Conservation (phyloP, 2,329 filamentous ascomycete genomes). For the Exophiala spinifera region DNA sequence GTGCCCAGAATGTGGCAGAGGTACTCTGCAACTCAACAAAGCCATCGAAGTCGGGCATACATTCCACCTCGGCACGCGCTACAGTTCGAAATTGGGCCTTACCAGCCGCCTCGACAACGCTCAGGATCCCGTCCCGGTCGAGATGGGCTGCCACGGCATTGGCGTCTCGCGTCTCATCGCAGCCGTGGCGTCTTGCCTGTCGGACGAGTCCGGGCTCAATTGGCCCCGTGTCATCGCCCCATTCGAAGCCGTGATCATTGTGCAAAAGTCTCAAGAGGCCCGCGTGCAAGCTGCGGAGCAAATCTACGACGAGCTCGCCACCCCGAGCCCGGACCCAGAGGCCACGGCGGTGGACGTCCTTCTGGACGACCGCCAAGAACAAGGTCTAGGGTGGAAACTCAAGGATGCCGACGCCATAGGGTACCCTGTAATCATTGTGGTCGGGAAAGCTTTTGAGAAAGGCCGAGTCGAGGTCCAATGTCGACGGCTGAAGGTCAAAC, state of each 20-base stretch:
- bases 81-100: conserved; percentile 71
- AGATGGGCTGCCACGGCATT: conserved; percentile 97
- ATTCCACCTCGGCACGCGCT: conserved; percentile 87
- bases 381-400: conserved; percentile 77
- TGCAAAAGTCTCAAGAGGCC: conserved; percentile 44
- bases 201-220: conserved; percentile 71
- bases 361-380: conserved; percentile 67
- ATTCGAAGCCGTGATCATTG: conserved; percentile 70
- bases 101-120: conserved; percentile 38
- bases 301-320: conserved; percentile 62
- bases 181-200: conserved; percentile 73
- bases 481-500: conserved; percentile 61
- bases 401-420: conserved; percentile 86
- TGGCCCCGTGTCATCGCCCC: conserved; percentile 88
- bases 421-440: conserved; percentile 76
- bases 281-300: conserved; percentile 46
- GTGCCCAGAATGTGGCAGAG: conserved; percentile 68
- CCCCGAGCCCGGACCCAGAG: conserved; percentile 2
- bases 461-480: conserved; percentile 73
- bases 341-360: conserved; percentile 53
- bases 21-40: conserved; percentile 62
- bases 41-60: conserved; percentile 93
- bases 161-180: conserved; percentile 88
- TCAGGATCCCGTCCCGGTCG: conserved; percentile 54
- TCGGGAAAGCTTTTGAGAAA: conserved; percentile 68